Conservation (phyloP, 2,329 filamentous ascomycete genomes). For the Ophiocordyceps camponoti-leonardi region DNA sequence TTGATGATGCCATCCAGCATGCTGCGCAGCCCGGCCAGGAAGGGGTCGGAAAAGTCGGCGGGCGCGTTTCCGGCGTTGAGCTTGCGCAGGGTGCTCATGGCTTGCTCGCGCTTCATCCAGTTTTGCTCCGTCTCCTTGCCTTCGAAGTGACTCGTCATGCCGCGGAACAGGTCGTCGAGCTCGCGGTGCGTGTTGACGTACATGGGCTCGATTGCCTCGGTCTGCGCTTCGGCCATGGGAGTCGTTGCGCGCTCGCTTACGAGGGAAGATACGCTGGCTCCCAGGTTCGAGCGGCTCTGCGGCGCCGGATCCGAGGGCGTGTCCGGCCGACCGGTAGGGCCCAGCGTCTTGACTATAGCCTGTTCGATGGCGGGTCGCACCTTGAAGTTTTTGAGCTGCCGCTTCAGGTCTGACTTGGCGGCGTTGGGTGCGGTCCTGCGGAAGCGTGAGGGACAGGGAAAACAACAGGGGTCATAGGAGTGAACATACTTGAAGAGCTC, state of each 20-base stretch:
- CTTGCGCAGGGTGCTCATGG: slow-evolving; percentile 55
- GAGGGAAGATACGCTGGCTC: slow-evolving; percentile 33
- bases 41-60: slow-evolving; percentile 55
- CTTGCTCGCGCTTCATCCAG: slow-evolving; percentile 76
- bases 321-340: slow-evolving; percentile 29
- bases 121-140: slow-evolving; percentile 82
- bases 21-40: slow-evolving; percentile 51
- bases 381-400: slow-evolving; percentile 66
- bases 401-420: slow-evolving; percentile 79
- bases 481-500: slow-evolving; percentile 62
- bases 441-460: not conserved
- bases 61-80: slow-evolving; percentile 73
- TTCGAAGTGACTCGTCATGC: slow-evolving; percentile 70
- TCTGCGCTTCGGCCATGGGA: slow-evolving; percentile 44
- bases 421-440: slow-evolving; percentile 56
- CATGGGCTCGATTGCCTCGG: slow-evolving; percentile 58
- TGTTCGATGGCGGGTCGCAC: slow-evolving; percentile 75
- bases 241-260: slow-evolving; percentile 37
- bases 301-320: slow-evolving; percentile 21
- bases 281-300: slow-evolving; percentile 24
- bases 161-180: slow-evolving; percentile 70
- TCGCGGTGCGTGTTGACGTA: slow-evolving; percentile 75
- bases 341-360: slow-evolving; percentile 61
- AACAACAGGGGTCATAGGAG: not conserved
- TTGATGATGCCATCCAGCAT: slow-evolving; percentile 83